Evolutionary conservation across 108 stramenopile species (phyloP), one percentile per base, ranked within the genome.

Genomic region (Stephanodiscus triporus): DNA sequence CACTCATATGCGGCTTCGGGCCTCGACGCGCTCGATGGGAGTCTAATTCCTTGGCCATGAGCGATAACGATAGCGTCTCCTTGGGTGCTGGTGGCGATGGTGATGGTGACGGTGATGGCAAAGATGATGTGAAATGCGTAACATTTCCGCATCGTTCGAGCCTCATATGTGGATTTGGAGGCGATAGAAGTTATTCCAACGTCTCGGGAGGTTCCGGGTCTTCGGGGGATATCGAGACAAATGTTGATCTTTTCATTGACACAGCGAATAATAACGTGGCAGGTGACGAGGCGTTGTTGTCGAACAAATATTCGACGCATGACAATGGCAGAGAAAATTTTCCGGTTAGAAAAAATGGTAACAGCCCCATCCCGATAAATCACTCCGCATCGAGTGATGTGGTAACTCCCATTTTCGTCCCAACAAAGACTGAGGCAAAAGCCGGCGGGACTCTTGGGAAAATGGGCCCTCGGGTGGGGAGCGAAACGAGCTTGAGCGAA

Each of bases 1-100:
- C 51, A 9, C 66, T 75, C 56, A 75, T 75, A 23, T 75, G 75
- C 65, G 75, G 75, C 65, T 75, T 75, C 48, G 75, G 75, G 37
- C 63, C 66, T 20, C 75, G 75, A 45, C 75, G 48, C 24, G n/a
- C 64, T 23, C 75, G 50, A 9, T 43, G 38, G 8, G 58, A 48
- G 16, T 67, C 75, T n/a, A 57, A 23, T 14, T 14, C 2, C 40
- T 40, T 40, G 9, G 40, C n/a, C n/a, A n/a, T n/a, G 32, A 34
- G 32, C 53, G 47, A 49, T 62, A 11, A n/a, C 24, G 27, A 19
- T 43, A 58, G 16, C 37, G 23, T 16, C 43, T 14, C 1, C 43
- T 45, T 45, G 16, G 43, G 14, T 45, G 43, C 43, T 45, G 16
- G 13, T 16, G 14, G 43, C 16, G 16, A 45, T 45, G 16, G 3